Base-by-base conservation (phyloP, 495 filamentous ascomycete species). In the Podospora sp. region DNA sequence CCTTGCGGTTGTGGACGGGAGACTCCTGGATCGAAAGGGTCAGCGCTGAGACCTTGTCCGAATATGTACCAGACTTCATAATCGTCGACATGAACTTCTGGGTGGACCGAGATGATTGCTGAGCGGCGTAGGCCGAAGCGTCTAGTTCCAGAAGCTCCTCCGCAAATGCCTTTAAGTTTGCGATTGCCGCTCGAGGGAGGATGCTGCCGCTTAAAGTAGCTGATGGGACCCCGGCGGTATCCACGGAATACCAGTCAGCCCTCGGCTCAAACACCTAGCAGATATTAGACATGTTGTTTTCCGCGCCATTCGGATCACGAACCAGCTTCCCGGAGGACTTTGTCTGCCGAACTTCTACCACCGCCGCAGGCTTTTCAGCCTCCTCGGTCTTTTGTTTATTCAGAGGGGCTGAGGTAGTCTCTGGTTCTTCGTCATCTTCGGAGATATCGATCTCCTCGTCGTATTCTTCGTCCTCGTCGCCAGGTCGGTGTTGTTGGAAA, bases 21-120 rank as follows among this genome's bases (percentile, higher is more conserved):
- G 95, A 98, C 74, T 98, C 95, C 79, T 99, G 95, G 16, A 97
- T 89, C 25, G 93, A 90, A 56, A 99, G 82, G 1, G 95, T 99
- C 70, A 97, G 79, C 6, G 95, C 95, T 2, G 96, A 97, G 29
- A 97, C 91, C 77, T 97, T 98, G 79, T 99, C 95, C 36, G 93
- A 95, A 61, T 97, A 84, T 8, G 96, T 99, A 80, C 95, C 95
- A 1, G 93, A 93, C 18, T 93, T 81, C 95, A 99, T 97, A 76
- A 99, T 96, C 6, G 93, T 96, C 1, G 91, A 91, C 81, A 97
- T 88, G 82, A 98, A 99, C 77, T 91, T 95, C 73, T 94, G 89
- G 11, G 93, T 91, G 1, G 95, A 97, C 51, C 91, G 90, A 24
- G 86, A 80, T 0, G 83, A 83, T 29, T 75, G 67, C 25, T 66